Conservation (phyloP, 1,284 basidiomycete species). For the Porodaedalea pini region DNA sequence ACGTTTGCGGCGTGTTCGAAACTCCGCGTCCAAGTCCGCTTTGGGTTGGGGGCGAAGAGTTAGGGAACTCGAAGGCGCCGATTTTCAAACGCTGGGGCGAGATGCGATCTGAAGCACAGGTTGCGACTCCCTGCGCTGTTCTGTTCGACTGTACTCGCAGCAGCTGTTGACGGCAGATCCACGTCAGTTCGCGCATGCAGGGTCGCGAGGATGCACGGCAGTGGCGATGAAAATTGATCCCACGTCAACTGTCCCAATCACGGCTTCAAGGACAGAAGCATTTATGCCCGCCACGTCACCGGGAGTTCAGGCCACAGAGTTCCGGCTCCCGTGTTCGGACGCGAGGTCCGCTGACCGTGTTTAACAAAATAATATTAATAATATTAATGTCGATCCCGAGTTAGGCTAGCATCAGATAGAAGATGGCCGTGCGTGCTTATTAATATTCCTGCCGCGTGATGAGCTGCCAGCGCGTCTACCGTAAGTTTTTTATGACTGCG, state of each 20-base stretch:
- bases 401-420: background rate
- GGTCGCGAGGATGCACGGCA: constrained; percentile 1
- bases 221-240: constrained; percentile 3
- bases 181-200: background rate
- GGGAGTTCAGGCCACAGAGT: background rate
- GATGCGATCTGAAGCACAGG: background rate
- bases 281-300: background rate
- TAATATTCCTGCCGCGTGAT: background rate
- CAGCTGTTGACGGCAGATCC: background rate
- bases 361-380: background rate
- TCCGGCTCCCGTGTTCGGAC: background rate
- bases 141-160: background rate
- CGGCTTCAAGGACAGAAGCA: background rate
- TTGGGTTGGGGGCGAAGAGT: background rate
- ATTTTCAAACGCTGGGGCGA: background rate
- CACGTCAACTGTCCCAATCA: constrained; percentile 1
- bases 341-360: background rate
- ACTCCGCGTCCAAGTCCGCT: background rate
- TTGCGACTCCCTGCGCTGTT: background rate
- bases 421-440: background rate
- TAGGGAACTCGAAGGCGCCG: background rate
- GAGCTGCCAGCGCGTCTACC: background rate
- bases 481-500: background rate
- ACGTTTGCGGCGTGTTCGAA: too few relatives aligned
- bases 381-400: background rate